Evolutionary conservation across 495 filamentous ascomycete species (phyloP), one percentile per base, ranked within the genome.

Genomic region (Aspergillus kassunensis): DNA sequence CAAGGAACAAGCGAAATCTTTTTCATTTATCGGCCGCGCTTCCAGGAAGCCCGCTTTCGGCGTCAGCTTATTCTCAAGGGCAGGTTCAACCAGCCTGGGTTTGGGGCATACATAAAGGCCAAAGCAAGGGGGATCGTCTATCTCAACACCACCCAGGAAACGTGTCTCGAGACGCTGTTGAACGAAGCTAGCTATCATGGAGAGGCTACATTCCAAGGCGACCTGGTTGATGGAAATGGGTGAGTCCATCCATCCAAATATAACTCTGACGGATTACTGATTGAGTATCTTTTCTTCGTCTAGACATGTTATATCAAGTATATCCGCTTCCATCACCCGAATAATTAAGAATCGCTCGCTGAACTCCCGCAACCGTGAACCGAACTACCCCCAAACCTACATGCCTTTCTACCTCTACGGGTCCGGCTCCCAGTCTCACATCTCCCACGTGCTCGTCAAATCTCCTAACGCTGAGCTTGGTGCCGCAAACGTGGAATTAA

Each of bases 361-460:
- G 2, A 61, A 63, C 39, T 63, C 53, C 23, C 58, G 54, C 33
- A 65, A 63, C 47, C 66, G 61, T n/a, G 67, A 72, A 33, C 15
- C 13, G 6, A 23, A 35, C 1, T 78, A 75, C 44, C 73, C 66
- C 0, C 6, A 54, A 3, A 35, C 44, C 10, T 60, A 43, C 37
- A 71, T 71, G 61, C 73, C 75, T 4, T 76, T 77, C 51, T 77
- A 78, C 35, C 60, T 74, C 23, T 77, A 78, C 56, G 73, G 72
- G 29, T 66, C 47, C 21, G 36, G 39, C 21, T 47, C 60, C 4
- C 49, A 67, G 16, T 25, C 43, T 2, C 61, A 69, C 19, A 69
- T 74, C 46, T 60, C 66, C 36, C 72, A 74, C 54, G 63, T 74
- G 44, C 68, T 74, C 35, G 56, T 67, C 9, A 40, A 49, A n/a